Conservation (phyloP, 495 filamentous ascomycete genomes). For the Penicillium coprophilum region DNA sequence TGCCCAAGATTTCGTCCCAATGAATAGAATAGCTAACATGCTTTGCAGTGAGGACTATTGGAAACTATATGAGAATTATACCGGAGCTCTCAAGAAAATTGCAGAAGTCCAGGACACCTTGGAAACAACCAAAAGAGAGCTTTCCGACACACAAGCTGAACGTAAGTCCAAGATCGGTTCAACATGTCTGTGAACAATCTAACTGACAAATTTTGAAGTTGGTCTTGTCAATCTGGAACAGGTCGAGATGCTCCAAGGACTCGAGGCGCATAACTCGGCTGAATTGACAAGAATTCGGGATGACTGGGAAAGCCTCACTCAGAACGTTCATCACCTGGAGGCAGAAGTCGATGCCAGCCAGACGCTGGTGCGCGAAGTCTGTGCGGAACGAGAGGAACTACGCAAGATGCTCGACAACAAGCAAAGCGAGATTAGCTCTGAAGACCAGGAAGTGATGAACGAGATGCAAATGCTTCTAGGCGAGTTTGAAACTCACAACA, state of each 20-base stretch:
- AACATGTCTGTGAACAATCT: slow-evolving; percentile 4
- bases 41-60: slow-evolving; percentile 45
- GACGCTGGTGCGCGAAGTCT: slow-evolving; percentile 41
- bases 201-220: slow-evolving; percentile 38
- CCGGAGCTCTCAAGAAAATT: slow-evolving; percentile 40
- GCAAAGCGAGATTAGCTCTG: slow-evolving; percentile 39
- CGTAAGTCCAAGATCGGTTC: slow-evolving; percentile 31
- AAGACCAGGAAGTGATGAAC: slow-evolving; percentile 44
- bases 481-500: slow-evolving; percentile 40
- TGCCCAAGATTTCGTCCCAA: neutral
- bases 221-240: slow-evolving; percentile 50
- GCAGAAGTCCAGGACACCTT: slow-evolving; percentile 43
- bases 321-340: slow-evolving; percentile 42
- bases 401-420: slow-evolving; percentile 44
- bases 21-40: slow-evolving; percentile 21
- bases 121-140: slow-evolving; percentile 35
- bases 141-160: slow-evolving; percentile 42
- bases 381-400: slow-evolving; percentile 45
- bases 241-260: slow-evolving; percentile 45
- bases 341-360: slow-evolving; percentile 44
- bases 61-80: slow-evolving; percentile 48
- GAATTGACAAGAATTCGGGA: slow-evolving; percentile 48
- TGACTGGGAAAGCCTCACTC: slow-evolving; percentile 44
- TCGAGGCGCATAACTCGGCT: slow-evolving; percentile 46
- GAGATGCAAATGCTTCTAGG: slow-evolving; percentile 47